Conservation (phyloP, 257 asterid species). For the Solanum virginianum region DNA sequence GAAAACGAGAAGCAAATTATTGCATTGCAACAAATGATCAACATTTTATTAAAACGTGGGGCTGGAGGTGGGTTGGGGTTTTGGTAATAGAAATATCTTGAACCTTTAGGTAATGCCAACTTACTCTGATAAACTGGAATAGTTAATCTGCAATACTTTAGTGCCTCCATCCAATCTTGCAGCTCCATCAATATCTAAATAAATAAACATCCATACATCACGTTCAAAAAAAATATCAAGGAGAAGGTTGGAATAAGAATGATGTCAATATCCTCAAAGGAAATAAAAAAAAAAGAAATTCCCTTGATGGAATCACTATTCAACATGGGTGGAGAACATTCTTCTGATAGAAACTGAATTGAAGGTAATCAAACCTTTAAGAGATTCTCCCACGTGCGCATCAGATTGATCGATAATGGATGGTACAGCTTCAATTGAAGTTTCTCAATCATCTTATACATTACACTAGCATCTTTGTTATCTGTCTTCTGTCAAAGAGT, state of each 20-base stretch:
- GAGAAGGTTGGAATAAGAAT: neutral
- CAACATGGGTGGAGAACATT: neutral
- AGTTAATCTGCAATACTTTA: constrained; percentile 53
- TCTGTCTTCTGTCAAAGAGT: constrained; percentile 28
- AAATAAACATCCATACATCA: neutral
- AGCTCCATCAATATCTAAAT: constrained; percentile 59
- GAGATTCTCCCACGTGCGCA: constrained; percentile 71
- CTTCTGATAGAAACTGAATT: neutral
- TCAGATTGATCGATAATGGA: constrained; percentile 58
- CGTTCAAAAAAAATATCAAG: neutral
- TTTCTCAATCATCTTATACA: constrained; percentile 54
- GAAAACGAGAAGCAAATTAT: too few species aligned
- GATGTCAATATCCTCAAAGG: neutral
- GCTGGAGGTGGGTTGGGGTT: too few species aligned
- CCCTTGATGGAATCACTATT: neutral
- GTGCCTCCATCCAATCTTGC: constrained; percentile 75
- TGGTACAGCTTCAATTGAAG: constrained; percentile 46
- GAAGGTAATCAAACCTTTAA: constrained; percentile 42
- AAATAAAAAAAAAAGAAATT: neutral
- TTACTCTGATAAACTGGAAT: constrained; percentile 65
- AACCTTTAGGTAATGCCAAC: constrained; percentile 8
- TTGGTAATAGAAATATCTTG: neutral
- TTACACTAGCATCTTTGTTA: constrained; percentile 30
- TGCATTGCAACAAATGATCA: too few species aligned
- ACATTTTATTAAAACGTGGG: too few species aligned